Conservation (phyloP, 1,284 basidiomycete genomes). For the Dichomitus squalens region DNA sequence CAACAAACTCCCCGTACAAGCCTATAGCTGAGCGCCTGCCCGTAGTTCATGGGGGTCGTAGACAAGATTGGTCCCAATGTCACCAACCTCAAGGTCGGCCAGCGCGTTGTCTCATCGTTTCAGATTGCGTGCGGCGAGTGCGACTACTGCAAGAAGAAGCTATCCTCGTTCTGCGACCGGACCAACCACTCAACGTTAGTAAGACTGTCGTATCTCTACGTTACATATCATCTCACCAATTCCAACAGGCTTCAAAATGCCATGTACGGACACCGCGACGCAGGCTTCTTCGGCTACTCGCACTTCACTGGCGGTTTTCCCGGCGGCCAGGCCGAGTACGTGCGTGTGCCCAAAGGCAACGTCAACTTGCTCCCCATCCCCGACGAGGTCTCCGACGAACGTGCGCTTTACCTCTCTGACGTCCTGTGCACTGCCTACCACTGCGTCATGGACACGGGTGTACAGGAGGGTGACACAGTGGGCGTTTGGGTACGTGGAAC, state of each 20-base stretch:
- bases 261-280: conserved; percentile 72
- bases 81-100: conserved; percentile 57
- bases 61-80: conserved; percentile 68
- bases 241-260: conserved; percentile 52
- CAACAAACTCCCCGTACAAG: not conserved
- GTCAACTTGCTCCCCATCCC: conserved; percentile 76
- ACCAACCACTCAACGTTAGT: conserved; percentile 69
- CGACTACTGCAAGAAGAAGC: conserved; percentile 71
- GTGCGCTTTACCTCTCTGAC: conserved; percentile 68
- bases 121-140: conserved; percentile 81
- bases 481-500: conserved; percentile 57
- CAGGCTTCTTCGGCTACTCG: conserved; percentile 76
- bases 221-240: not conserved
- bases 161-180: conserved; percentile 72
- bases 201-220: not conserved
- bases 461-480: conserved; percentile 66
- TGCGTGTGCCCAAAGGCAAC: conserved; percentile 69
- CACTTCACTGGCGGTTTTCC: conserved; percentile 78
- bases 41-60: conserved; percentile 70
- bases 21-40: not conserved
- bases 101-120: conserved; percentile 78
- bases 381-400: conserved; percentile 63
- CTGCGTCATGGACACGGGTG: conserved; percentile 67
- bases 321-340: conserved; percentile 73
- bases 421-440: conserved; percentile 79